A percentile compares a stretch with the other conserved stretches of the same genome.
These are phyloP conservation scores for Gossypium herbaceum DNA, from an alignment of 345 rosid genomes.

Conservation along the genomic window DNA sequence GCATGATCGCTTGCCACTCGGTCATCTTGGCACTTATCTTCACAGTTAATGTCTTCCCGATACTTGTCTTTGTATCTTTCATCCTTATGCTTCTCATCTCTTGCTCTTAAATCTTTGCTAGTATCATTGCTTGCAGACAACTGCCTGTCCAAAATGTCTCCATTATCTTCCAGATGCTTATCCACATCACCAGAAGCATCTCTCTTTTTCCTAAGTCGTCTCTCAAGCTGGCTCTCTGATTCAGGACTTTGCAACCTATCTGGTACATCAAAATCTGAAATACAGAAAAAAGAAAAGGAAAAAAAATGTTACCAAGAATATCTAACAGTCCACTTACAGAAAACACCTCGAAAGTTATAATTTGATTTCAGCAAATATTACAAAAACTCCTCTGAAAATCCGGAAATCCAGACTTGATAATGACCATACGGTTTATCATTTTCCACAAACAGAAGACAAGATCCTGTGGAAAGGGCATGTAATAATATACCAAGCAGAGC, in stretches of 20 bases:
- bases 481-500: neutral
- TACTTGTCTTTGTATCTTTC: slow-evolving; percentile 50
- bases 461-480: neutral
- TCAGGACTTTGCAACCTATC: slow-evolving; percentile 48
- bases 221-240: slow-evolving; percentile 50
- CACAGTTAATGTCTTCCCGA: slow-evolving; percentile 53
- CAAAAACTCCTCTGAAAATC: neutral
- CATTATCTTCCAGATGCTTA: slow-evolving; percentile 60
- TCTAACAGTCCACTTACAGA: neutral
- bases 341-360: neutral
- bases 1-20: slow-evolving; percentile 47
- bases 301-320: neutral
- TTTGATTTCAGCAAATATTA: neutral
- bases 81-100: slow-evolving; percentile 64
- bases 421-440: neutral
- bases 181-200: slow-evolving; percentile 57
- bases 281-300: slow-evolving; percentile 22
- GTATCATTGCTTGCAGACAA: slow-evolving; percentile 46
- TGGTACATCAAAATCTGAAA: slow-evolving; percentile 49
- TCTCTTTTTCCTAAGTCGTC: slow-evolving; percentile 57
- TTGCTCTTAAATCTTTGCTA: slow-evolving; percentile 51
- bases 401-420: neutral
- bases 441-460: neutral
- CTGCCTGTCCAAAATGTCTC: slow-evolving; percentile 42
- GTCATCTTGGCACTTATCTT: slow-evolving; percentile 58